A percentile compares a stretch with the other conserved stretches of the same genome.
These are phyloP conservation scores for Syncephalastrum racemosum DNA, from an alignment of 371 early-diverging fungal genomes.

Conservation along the genomic window DNA sequence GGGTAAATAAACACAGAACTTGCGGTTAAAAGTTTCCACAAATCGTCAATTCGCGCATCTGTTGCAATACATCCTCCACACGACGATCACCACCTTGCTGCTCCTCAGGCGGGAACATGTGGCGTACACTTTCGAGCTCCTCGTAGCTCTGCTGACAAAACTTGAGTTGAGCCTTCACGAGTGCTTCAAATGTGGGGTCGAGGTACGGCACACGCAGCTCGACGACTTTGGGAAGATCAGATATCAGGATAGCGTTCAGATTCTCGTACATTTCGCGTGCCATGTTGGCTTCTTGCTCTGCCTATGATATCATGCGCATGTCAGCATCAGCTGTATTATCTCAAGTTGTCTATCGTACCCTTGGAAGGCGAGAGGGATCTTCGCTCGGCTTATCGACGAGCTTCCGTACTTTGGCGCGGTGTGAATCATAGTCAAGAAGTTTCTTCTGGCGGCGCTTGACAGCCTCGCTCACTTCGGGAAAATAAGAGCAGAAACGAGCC, in stretches of 20 bases:
- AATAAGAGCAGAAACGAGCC: conserved; percentile 79
- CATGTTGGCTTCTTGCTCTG: conserved; percentile 77
- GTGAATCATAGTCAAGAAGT: conserved; percentile 86
- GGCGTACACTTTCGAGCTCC: conserved; percentile 57
- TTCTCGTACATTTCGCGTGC: conserved; percentile 80
- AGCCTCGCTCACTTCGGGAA: conserved; percentile 92
- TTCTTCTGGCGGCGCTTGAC: conserved; percentile 87
- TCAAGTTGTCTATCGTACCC: conserved; percentile 23
- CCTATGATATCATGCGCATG: conserved; percentile 27
- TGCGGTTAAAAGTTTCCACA: conserved; percentile 65
- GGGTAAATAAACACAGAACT: background rate
- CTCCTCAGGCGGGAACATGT: conserved; percentile 55
- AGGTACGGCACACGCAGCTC: conserved; percentile 85
- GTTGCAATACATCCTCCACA: conserved; percentile 78
- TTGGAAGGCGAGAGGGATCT: conserved; percentile 68
- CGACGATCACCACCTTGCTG: conserved; percentile 58
- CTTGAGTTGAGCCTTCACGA: conserved; percentile 84
- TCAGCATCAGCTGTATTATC: background rate
- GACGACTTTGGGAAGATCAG: conserved; percentile 89
- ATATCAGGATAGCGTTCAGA: conserved; percentile 76
- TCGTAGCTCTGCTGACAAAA: conserved; percentile 81
- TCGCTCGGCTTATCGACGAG: conserved; percentile 80
- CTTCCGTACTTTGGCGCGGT: conserved; percentile 72
- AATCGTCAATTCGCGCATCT: conserved; percentile 89
- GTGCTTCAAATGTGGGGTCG: conserved; percentile 93